Evolutionary conservation across 2,329 filamentous ascomycete genomes (phyloP).

Genomic region (Talaromyces amestolkiae): DNA sequence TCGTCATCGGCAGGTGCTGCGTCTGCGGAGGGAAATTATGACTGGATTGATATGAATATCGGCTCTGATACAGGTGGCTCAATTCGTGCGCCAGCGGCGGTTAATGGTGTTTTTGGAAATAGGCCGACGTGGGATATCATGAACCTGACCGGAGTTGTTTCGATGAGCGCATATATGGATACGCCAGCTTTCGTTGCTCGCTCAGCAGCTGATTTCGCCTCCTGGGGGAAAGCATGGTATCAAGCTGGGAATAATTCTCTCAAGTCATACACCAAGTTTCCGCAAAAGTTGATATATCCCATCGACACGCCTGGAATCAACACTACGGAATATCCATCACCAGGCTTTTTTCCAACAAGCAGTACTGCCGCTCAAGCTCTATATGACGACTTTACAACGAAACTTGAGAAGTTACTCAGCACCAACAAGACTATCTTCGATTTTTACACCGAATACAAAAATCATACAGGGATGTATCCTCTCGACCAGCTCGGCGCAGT

Average conservation of each 20-base stretch:
- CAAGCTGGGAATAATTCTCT: not conserved
- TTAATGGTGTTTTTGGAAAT: slow-evolving; percentile 33
- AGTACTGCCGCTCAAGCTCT: too few relatives aligned
- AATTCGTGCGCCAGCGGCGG: not conserved
- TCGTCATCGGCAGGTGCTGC: too few relatives aligned
- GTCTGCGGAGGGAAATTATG: too few relatives aligned
- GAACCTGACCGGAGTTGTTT: not conserved
- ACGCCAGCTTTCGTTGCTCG: not conserved
- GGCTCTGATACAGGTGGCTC: too few relatives aligned
- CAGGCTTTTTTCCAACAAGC: too few relatives aligned
- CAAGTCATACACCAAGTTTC: not conserved
- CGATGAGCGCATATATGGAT: not conserved
- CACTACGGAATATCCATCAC: too few relatives aligned
- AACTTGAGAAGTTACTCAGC: not conserved
- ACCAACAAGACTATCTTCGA: not conserved
- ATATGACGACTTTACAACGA: not conserved
- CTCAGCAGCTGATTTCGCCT: not conserved
- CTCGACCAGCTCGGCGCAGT: slow-evolving; percentile 2
- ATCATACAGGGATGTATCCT: not conserved
- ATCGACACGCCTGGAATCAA: too few relatives aligned
- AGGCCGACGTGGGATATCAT: slow-evolving; percentile 25
- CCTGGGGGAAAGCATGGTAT: not conserved
- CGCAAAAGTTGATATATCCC: not conserved
- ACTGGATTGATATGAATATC: too few relatives aligned
- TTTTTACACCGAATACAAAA: slow-evolving; percentile 1